phyloP scores from a whole-genome alignment of 2,329 filamentous ascomycete genomes.

The Monilinia aucupariae region DNA sequence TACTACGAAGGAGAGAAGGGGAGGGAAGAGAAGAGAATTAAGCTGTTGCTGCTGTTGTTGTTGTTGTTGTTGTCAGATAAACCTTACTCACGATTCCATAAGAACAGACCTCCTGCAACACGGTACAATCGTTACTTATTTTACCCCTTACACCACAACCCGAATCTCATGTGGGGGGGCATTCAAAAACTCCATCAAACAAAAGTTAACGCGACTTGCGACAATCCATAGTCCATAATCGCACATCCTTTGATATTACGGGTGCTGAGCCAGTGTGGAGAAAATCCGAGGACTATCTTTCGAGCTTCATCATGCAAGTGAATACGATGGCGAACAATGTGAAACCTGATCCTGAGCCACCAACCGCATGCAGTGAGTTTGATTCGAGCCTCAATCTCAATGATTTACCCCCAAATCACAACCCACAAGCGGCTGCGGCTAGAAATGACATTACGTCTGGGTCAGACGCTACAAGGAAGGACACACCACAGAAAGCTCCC shows the following conservation, averaged over 20 bases:
- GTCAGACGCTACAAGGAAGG: not conserved
- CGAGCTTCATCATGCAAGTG: constrained; percentile 55
- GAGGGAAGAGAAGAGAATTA: too few species aligned
- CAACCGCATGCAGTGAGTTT: constrained; percentile 8
- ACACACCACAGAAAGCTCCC: constrained; percentile 26
- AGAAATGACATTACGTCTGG: not conserved
- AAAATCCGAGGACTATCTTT: constrained; percentile 62
- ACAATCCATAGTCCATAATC: not conserved
- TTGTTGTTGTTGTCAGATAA: too few species aligned
- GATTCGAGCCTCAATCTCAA: constrained; percentile 11
- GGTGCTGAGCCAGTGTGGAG: not conserved
- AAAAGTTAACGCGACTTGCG: not conserved
- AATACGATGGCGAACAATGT: constrained; percentile 37
- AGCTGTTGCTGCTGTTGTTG: too few species aligned
- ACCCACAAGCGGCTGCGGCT: constrained; percentile 8
- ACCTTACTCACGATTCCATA: too few species aligned
- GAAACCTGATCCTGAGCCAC: not conserved
- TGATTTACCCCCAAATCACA: constrained; percentile 12
- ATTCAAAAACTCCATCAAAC: not conserved
- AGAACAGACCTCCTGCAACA: too few species aligned
- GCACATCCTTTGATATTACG: not conserved
- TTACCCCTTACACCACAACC: too few species aligned
- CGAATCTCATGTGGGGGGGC: too few species aligned
- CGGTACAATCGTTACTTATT: too few species aligned
- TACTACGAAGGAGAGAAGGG: too few species aligned